Evolutionary conservation across 495 filamentous ascomycete genomes (phyloP).

Genomic region (Filosporella fistucella): DNA sequence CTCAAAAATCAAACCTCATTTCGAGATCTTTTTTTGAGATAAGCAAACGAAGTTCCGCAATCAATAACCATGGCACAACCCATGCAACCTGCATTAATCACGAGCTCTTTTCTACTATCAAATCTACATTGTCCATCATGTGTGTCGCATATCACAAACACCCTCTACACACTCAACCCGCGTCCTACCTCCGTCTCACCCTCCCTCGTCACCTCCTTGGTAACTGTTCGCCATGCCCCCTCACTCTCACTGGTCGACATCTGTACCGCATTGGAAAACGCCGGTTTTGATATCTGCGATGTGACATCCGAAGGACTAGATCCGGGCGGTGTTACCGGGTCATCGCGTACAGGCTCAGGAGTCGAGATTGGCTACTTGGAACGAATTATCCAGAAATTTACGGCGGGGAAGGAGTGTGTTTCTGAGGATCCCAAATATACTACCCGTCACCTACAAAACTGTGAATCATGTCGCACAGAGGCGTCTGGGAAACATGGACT

Average conservation of each 20-base stretch:
- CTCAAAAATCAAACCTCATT: neutral
- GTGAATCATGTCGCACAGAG: constrained; percentile 17
- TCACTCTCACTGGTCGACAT: constrained; percentile 20
- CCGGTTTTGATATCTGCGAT: constrained; percentile 23
- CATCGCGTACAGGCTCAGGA: neutral
- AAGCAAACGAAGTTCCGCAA: neutral
- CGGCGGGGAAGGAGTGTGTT: neutral
- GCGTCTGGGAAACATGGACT: constrained; percentile 1
- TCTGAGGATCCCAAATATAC: constrained; percentile 2
- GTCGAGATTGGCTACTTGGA: constrained; percentile 16
- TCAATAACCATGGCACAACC: constrained; percentile 6
- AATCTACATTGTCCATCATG: constrained; percentile 63
- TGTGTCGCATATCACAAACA: constrained; percentile 47
- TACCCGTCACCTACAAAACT: constrained; percentile 14
- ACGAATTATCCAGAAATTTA: constrained; percentile 12
- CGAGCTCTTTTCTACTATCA: constrained; percentile 43
- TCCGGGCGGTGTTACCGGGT: neutral
- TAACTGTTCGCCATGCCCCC: constrained; percentile 29
- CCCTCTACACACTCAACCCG: constrained; percentile 34
- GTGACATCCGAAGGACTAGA: constrained; percentile 5
- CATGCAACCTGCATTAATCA: constrained; percentile 11
- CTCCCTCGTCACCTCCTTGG: constrained; percentile 51
- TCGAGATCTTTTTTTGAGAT: neutral
- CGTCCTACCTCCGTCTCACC: constrained; percentile 46
- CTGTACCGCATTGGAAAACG: constrained; percentile 29